Base-by-base conservation (phyloP, 345 rosid species). In the Euphorbia peplus region DNA sequence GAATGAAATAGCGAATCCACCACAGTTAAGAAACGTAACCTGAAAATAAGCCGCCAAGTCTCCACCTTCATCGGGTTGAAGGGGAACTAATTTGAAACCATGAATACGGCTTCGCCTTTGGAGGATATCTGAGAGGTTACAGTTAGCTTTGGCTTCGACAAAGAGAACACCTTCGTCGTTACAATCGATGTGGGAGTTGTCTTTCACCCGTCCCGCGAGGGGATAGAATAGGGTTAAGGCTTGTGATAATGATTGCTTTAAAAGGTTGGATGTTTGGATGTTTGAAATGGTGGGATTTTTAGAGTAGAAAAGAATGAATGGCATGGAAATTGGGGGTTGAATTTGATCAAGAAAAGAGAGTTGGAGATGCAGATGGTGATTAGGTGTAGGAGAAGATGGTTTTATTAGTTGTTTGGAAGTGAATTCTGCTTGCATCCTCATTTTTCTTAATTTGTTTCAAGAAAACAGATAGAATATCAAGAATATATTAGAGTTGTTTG, bases 271-370 rank as follows among this genome's bases (percentile, higher is more conserved):
- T 14, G 44, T 39, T 55, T 25, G 12, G 42, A 10, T 8, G 30
- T 12, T 7, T 42, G n/a, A 19, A 7, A 15, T 13, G 3, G 16
- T 18, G 15, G 47, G 0, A 8, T 60, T 22, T 47, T 30, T n/a
- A 19, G 56, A 8, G 28, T 66, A 76, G 52, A 66, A 71, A 0
- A 70, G 50, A 8, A 71, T 28, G 0, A 30, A n/a, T 24, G 75
- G 75, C 51, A 57, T 42, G 8, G 25, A 58, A 68, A 56, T 16
- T n/a, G 80, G 78, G 10, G 39, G 48, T 1, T 28, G 26, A 4
- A 72, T 65, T 66, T 79, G 82, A 59, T 79, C 82, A 19, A 79
- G 81, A 44, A 76, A 28, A 18, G 80, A 72, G 2, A 61, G 69
- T 61, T 62, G 64, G 79, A 28, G 0, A 42, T 21, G 70, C 44